Base-by-base conservation (phyloP, 768 basidiomycete genomes). In the Rhodosporidiobolus odoratus region DNA sequence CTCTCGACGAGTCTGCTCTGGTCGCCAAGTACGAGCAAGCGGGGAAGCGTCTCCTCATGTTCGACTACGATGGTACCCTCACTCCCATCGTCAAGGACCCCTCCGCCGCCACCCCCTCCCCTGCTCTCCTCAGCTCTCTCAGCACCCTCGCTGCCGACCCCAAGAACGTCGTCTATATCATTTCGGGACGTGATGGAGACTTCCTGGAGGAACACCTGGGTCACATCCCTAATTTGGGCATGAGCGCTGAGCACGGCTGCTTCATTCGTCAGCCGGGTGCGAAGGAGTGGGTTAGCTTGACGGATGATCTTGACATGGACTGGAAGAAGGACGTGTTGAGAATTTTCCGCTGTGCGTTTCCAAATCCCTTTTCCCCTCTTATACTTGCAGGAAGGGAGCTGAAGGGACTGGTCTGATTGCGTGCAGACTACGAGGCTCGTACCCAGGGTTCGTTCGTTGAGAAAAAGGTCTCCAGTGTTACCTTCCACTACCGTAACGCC, bases 301-400 rank as follows among this genome's bases (percentile, higher is more conserved):
- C 94, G n/a, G 86, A 88, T 79, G 85, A 84, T 71, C 79, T 99
- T 78, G 94, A 99, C 81, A 98, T 98, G 95, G 86, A 86, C 73
- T 99, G 95, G 95, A 92, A 95, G 90, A 83, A 81, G 62, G 95
- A 99, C 81, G 95, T 96, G 38, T 86, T 88, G 76, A 92, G 97
- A 82, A 88, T 99, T 59, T 99, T 99, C 81, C 86, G 85, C 80
- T 98, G 87, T 88, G 71, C 54, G 85, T 79, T 30, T 25, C 52
- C 12, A 17, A 35, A 17, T 27, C 27, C 59, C 65, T 32, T 47
- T 35, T 43, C 30, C 58, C 38, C 37, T 40, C 27, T 34, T 7
- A 4, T 21, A 6, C 9, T 25, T 50, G 48, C 56, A 58, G 64
- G 53, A 59, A 27, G 30, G n/a, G 45, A 41, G 10, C 37, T 38